Percentiles rank a stretch among this genome's conserved stretches.
Conservation (phyloP, 1,284 basidiomycete genomes). For the Marasmius tenuissimus region DNA sequence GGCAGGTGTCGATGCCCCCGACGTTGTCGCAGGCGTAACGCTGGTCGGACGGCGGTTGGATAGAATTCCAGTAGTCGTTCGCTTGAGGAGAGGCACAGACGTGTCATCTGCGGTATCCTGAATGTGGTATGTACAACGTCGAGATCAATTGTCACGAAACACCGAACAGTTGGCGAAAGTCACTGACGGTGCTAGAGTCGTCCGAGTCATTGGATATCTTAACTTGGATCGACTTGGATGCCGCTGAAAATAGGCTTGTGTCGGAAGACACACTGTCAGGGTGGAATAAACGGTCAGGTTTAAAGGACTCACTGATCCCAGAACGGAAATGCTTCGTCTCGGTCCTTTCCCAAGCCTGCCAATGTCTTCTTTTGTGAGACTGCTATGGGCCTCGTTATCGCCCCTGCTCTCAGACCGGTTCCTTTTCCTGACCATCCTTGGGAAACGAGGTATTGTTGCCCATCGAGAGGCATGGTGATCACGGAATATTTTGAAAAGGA, state of each 20-base stretch:
- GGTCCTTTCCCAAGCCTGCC: constrained; percentile 84
- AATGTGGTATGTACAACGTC: not conserved
- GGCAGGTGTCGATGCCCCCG: constrained; percentile 48
- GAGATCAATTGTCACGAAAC: no score
- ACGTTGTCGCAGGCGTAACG: constrained; percentile 46
- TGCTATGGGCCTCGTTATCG: constrained; percentile 70
- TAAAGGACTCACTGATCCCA: constrained; percentile 84
- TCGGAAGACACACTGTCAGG: not conserved
- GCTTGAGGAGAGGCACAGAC: constrained; percentile 37
- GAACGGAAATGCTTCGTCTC: constrained; percentile 92
- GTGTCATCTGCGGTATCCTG: constrained; percentile 25
- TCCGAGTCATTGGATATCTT: constrained; percentile 57
- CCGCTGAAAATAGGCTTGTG: constrained; percentile 72
- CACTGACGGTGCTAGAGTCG: constrained; percentile 34
- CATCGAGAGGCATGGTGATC: constrained; percentile 13
- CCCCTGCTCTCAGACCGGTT: constrained; percentile 66
- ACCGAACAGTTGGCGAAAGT: no score
- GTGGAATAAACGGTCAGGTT: no score
- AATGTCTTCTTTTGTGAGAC: constrained; percentile 85
- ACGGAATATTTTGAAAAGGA: not conserved
- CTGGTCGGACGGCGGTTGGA: constrained; percentile 65
- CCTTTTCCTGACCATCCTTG: constrained; percentile 91
- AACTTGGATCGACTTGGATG: constrained; percentile 75
- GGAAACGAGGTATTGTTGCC: constrained; percentile 73
- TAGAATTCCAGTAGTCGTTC: constrained; percentile 76